phyloP scores from a whole-genome alignment of 2,329 filamentous ascomycete genomes.

The Parascedosporium putredinis region DNA sequence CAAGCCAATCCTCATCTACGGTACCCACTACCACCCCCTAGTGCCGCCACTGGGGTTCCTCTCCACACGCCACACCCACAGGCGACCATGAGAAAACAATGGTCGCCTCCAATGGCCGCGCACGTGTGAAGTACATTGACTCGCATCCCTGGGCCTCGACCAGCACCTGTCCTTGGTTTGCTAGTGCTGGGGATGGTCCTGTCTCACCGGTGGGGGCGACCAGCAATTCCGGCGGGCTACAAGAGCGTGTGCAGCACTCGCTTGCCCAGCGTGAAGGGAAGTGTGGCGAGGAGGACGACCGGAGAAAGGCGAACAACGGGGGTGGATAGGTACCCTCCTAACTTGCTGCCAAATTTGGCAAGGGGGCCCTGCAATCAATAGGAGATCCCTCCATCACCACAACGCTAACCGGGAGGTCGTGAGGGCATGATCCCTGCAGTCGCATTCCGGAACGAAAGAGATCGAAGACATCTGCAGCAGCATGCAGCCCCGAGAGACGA shows the following conservation, averaged over 20 bases:
- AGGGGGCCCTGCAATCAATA: background rate
- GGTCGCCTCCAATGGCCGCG: background rate
- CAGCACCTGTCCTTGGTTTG: too few relatives aligned
- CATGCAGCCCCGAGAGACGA: conserved; percentile 4
- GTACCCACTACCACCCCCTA: background rate
- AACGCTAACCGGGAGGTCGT: background rate
- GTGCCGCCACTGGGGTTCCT: background rate
- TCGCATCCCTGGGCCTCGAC: too few relatives aligned
- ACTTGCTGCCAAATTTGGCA: background rate
- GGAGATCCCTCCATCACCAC: background rate
- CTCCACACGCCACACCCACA: background rate
- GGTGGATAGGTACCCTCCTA: background rate
- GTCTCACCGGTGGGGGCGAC: background rate
- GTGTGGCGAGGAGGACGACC: background rate
- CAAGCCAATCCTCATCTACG: background rate
- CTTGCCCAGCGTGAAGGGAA: background rate
- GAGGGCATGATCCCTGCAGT: conserved; percentile 1
- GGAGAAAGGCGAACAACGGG: background rate
- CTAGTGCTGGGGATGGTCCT: too few relatives aligned
- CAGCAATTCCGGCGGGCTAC: background rate
- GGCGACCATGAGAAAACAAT: background rate
- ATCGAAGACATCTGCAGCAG: conserved; percentile 6
- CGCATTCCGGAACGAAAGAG: conserved; percentile 6
- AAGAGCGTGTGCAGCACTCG: background rate
- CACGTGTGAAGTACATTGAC: background rate